Evolutionary conservation across 2,329 filamentous ascomycete species (phyloP).

Genomic region (Mariannaea elegans): DNA sequence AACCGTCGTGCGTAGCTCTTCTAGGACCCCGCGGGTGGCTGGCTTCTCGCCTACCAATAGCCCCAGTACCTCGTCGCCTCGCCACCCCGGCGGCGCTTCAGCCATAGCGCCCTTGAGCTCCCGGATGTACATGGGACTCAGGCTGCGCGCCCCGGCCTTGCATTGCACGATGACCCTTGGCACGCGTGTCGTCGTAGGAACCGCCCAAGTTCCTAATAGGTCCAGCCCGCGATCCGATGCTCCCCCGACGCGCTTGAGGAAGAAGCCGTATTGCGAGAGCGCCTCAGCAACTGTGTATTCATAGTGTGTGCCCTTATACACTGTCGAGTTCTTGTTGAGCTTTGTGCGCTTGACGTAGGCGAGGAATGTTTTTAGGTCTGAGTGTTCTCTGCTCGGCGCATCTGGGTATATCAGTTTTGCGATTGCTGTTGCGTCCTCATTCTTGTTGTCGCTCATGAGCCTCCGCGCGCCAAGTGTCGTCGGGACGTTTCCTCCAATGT

Average conservation of each 20-base stretch:
- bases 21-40: conserved; percentile 81
- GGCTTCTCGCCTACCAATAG: conserved; percentile 74
- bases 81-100: conserved; percentile 78
- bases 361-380: conserved; percentile 71
- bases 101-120: conserved; percentile 83
- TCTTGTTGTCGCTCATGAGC: conserved; percentile 15
- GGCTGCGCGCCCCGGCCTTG: conserved; percentile 65
- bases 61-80: conserved; percentile 70
- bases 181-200: conserved; percentile 51
- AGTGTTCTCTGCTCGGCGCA: conserved; percentile 61
- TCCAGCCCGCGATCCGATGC: conserved; percentile 77
- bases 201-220: conserved; percentile 74
- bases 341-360: conserved; percentile 66
- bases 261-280: conserved; percentile 70
- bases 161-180: conserved; percentile 70
- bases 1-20: conserved; percentile 71
- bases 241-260: conserved; percentile 71
- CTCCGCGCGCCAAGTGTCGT: conserved; percentile 9
- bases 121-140: conserved; percentile 70
- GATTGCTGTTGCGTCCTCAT: neutral
- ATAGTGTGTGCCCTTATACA: conserved; percentile 78
- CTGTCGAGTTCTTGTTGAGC: conserved; percentile 64
- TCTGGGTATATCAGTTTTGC: conserved; percentile 53
- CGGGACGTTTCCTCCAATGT: neutral
- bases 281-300: conserved; percentile 73